phyloP scores from a whole-genome alignment of 805 yeast species.

The Komagataella populi region DNA sequence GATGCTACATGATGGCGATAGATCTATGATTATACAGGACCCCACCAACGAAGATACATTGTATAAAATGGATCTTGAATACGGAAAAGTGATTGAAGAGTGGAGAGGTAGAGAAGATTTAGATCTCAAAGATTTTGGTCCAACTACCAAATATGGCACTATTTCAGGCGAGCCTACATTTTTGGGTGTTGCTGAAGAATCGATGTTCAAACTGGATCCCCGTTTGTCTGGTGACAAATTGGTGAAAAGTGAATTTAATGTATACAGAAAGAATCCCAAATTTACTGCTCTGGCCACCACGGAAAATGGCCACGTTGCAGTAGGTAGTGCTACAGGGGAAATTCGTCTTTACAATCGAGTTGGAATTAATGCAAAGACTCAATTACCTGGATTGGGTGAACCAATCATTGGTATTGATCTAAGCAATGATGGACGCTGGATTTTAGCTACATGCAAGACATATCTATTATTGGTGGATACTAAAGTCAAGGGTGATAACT shows the following conservation, averaged over 20 bases:
- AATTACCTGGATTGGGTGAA: constrained; percentile 76
- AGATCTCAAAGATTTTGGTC: constrained; percentile 47
- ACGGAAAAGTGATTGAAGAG: constrained; percentile 78
- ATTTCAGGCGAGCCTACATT: constrained; percentile 62
- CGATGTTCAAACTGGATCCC: constrained; percentile 72
- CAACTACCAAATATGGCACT: constrained; percentile 63
- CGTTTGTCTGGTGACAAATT: constrained; percentile 46
- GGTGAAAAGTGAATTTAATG: constrained; percentile 40
- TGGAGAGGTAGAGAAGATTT: constrained; percentile 46
- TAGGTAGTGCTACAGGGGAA: constrained; percentile 65
- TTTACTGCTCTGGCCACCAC: constrained; percentile 61
- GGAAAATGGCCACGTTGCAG: constrained; percentile 59
- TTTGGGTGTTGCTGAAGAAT: constrained; percentile 51
- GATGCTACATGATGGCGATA: constrained; percentile 70
- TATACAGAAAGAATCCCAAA: constrained; percentile 38
- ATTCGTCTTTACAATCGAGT: constrained; percentile 59
- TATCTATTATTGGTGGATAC: constrained; percentile 63
- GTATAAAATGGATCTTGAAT: constrained; percentile 65
- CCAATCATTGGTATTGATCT: constrained; percentile 52
- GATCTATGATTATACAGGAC: constrained; percentile 52
- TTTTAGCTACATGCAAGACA: constrained; percentile 66
- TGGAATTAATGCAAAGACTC: constrained; percentile 67
- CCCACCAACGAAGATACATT: constrained; percentile 27
- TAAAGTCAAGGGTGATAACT: constrained; percentile 44
- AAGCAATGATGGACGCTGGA: constrained; percentile 70